Evolutionary conservation across 768 basidiomycete genomes (phyloP).

Genomic region (Scleroderma bovista): DNA sequence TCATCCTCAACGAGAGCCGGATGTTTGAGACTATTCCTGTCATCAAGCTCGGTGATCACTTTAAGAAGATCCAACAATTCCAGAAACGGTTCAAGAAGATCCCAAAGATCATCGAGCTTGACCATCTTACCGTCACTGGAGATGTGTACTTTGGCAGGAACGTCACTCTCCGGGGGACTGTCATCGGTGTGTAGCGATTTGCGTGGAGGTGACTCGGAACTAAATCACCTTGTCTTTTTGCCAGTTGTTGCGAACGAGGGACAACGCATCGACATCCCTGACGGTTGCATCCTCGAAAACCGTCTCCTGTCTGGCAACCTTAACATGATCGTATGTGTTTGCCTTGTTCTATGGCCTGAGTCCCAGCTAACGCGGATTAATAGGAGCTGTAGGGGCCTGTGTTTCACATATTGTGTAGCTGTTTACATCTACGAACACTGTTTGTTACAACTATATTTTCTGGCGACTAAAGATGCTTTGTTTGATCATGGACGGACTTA

Average conservation of each 20-base stretch:
- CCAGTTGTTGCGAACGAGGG: conserved; percentile 71
- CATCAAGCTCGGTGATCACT: conserved; percentile 72
- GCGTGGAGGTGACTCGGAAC: neutral
- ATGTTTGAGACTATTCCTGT: conserved; percentile 64
- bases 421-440: conserved; percentile 5
- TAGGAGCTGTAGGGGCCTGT: conserved; percentile 27
- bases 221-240: neutral
- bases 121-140: conserved; percentile 69
- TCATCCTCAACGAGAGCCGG: conserved; percentile 53
- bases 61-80: conserved; percentile 70
- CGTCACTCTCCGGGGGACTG: conserved; percentile 59
- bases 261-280: conserved; percentile 68
- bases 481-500: neutral
- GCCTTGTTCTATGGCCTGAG: neutral
- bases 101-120: conserved; percentile 66
- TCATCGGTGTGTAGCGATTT: conserved; percentile 39
- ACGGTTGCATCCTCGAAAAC: conserved; percentile 68
- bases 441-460: neutral
- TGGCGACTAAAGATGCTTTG: neutral
- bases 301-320: conserved; percentile 70
- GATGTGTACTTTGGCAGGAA: conserved; percentile 66
- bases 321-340: conserved; percentile 56
- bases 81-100: conserved; percentile 75
- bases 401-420: neutral
- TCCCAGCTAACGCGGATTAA: neutral